Evolutionary conservation across 495 filamentous ascomycete genomes (phyloP).

Genomic region (Apodospora peruviana): DNA sequence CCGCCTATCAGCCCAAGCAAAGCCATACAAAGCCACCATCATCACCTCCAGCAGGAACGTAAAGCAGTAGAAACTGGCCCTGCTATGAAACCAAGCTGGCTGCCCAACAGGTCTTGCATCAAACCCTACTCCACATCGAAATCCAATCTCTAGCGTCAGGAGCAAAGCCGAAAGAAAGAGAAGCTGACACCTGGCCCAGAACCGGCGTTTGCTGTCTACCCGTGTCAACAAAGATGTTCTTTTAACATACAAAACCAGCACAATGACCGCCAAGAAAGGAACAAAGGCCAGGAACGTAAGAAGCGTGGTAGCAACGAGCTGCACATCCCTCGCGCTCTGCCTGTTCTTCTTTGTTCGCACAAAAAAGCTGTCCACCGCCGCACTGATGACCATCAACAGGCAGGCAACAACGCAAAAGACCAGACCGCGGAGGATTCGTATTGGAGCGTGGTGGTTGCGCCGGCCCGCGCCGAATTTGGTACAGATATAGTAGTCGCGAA

Average conservation of each 20-base stretch:
- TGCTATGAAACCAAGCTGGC: conserved; percentile 5
- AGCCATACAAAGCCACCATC: not conserved
- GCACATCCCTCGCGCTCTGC: conserved; percentile 50
- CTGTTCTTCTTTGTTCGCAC: conserved; percentile 48
- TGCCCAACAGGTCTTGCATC: not conserved
- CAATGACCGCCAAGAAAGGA: conserved; percentile 45
- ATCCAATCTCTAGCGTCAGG: conserved; percentile 10
- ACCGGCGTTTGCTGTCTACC: not conserved
- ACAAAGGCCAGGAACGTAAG: conserved; percentile 61
- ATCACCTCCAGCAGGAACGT: conserved; percentile 8
- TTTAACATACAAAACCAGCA: not conserved
- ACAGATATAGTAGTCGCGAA: conserved; percentile 64
- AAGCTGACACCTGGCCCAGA: not conserved
- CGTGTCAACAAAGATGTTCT: not conserved
- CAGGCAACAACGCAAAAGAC: conserved; percentile 53
- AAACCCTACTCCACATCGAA: conserved; percentile 6
- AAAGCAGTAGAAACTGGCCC: conserved; percentile 10
- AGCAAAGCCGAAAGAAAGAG: conserved; percentile 2
- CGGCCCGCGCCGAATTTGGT: conserved; percentile 67
- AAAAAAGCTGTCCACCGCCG: conserved; percentile 56
- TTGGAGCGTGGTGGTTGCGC: conserved; percentile 49
- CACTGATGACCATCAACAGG: conserved; percentile 61
- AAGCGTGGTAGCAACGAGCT: conserved; percentile 58
- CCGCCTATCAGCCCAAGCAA: not conserved
- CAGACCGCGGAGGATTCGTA: conserved; percentile 44